Percentiles rank a stretch among this genome's conserved stretches.
These are phyloP conservation scores for Colletotrichum sp. DNA, from an alignment of 2,329 filamentous ascomycete species.

Conservation along the genomic window DNA sequence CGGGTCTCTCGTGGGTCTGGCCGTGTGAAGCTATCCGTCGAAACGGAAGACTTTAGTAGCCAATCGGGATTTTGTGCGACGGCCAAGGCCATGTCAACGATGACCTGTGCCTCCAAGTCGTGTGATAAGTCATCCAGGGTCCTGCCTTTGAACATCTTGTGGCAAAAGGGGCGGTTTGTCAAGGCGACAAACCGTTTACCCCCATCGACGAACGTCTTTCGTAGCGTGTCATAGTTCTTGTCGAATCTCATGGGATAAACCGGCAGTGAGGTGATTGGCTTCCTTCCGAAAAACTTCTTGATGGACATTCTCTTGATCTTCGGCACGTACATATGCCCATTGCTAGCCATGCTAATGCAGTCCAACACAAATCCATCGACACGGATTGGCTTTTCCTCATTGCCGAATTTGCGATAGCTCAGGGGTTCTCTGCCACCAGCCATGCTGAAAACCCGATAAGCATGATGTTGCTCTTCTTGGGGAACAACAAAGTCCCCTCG, in stretches of 20 bases:
- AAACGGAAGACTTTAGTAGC: background rate
- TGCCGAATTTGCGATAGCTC: background rate
- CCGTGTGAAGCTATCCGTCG: background rate
- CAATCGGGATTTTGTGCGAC: background rate
- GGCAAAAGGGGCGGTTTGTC: background rate
- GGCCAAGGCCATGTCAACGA: slow-evolving; percentile 10
- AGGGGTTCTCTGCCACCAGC: background rate
- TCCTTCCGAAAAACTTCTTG: slow-evolving; percentile 3
- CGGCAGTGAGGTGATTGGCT: background rate
- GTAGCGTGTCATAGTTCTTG: background rate
- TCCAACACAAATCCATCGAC: slow-evolving; percentile 13
- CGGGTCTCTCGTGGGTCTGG: background rate
- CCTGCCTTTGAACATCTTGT: background rate
- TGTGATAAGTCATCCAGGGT: background rate
- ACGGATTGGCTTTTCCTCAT: background rate
- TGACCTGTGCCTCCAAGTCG: background rate
- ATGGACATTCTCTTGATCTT: slow-evolving; percentile 1
- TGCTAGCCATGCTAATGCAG: background rate
- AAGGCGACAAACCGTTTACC: background rate
- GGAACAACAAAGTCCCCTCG: background rate
- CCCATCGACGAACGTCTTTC: background rate
- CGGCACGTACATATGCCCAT: slow-evolving; percentile 9
- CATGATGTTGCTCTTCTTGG: background rate
- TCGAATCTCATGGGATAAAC: slow-evolving; percentile 13
- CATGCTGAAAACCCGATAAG: background rate